Evolutionary conservation across 78 protist genomes (phyloP).

Genomic region (Dictyostelium firmibasis): DNA sequence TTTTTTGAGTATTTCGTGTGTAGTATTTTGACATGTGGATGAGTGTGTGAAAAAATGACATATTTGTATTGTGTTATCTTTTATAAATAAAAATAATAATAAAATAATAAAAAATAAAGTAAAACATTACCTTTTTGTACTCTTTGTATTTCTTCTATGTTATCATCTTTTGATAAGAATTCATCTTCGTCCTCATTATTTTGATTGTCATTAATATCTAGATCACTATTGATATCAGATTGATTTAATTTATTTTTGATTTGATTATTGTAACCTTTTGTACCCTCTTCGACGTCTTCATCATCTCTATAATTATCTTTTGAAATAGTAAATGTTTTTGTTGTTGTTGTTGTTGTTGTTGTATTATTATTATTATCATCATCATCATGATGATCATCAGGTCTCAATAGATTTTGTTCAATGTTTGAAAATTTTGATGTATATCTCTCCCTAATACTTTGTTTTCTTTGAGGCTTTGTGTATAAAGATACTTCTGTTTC

Average conservation of each 20-base stretch:
- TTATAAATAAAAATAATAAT: neutral
- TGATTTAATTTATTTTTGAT: neutral
- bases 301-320: neutral
- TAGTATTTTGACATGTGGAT: neutral
- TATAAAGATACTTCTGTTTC: neutral
- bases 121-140: neutral
- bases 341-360: neutral
- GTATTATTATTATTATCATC: neutral
- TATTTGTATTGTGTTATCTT: neutral
- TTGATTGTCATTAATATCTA: neutral
- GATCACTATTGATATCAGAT: neutral
- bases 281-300: neutral
- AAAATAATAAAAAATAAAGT: neutral
- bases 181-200: neutral
- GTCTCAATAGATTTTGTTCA: neutral
- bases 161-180: neutral
- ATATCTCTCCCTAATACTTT: conserved; percentile 41
- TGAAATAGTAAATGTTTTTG: neutral
- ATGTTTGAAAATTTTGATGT: conserved; percentile 11
- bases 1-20: too few species aligned
- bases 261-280: neutral
- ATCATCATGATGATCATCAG: neutral
- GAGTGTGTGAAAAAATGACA: neutral
- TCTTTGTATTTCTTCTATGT: neutral
- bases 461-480: neutral